A percentile compares a stretch with the other conserved stretches of the same genome.
Conservation (phyloP, 495 filamentous ascomycete genomes). For the Hypomontagnella monticulosa region DNA sequence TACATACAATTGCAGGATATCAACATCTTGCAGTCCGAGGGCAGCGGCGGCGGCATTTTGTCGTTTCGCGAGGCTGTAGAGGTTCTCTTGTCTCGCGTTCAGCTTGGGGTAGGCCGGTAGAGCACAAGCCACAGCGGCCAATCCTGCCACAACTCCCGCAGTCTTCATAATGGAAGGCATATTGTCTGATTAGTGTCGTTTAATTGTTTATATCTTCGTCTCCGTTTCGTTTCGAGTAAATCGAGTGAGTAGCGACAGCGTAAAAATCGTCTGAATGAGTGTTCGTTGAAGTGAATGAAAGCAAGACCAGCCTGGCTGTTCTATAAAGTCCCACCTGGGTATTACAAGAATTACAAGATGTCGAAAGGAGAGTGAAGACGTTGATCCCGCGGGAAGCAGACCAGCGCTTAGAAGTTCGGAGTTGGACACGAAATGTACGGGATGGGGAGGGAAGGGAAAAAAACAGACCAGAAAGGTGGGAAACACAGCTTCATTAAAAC, state of each 20-base stretch:
- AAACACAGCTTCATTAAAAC: slow-evolving; percentile 50
- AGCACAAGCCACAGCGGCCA: slow-evolving; percentile 57
- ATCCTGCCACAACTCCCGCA: slow-evolving; percentile 53
- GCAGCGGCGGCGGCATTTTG: slow-evolving; percentile 63
- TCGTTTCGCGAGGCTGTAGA: slow-evolving; percentile 58
- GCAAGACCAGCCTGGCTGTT: slow-evolving; percentile 59
- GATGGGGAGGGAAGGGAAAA: slow-evolving; percentile 45
- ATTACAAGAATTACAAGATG: slow-evolving; percentile 55
- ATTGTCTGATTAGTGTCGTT: slow-evolving; percentile 44
- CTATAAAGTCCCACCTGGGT: slow-evolving; percentile 52
- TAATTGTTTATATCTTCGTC: slow-evolving; percentile 27
- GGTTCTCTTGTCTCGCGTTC: slow-evolving; percentile 50
- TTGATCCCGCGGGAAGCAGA: slow-evolving; percentile 61
- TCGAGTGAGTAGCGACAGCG: slow-evolving; percentile 26
- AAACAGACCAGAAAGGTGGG: slow-evolving; percentile 44
- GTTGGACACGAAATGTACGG: slow-evolving; percentile 51
- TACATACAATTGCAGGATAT: slow-evolving; percentile 77
- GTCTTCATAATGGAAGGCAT: slow-evolving; percentile 60
- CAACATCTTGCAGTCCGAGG: slow-evolving; percentile 65
- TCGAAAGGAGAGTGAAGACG: slow-evolving; percentile 55
- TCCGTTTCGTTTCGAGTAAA: slow-evolving; percentile 43
- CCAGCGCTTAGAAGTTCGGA: slow-evolving; percentile 61
- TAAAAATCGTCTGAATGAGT: slow-evolving; percentile 23
- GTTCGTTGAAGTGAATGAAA: slow-evolving; percentile 38
- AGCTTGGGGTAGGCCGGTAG: slow-evolving; percentile 58